Base-by-base conservation (phyloP, 805 yeast genomes). In the Maudiozyma serrabonitensis region DNA sequence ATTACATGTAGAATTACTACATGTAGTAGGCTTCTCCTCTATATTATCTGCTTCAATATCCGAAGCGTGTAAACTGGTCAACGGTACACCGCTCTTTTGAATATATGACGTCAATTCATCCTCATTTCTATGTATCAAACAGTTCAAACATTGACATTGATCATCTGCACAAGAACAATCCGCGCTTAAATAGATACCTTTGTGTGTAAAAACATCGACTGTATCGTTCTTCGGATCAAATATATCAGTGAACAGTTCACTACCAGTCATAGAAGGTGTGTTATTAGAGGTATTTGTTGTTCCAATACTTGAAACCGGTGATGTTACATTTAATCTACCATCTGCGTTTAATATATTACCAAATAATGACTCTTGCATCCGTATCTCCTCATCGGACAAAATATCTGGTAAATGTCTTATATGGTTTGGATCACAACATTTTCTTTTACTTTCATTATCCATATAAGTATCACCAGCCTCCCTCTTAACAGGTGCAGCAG, bases 101-200 rank as follows among this genome's bases (percentile, higher is more conserved):
- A 66, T 60, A 45, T 63, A 66, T 6, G 50, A 37, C 23, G 59
- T 58, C 13, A 66, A 40, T 50, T 66, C 70, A 7, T 57, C 63
- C 42, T 66, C 70, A 48, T 63, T 59, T 50, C 70, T 60, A 48
- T 66, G 70, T 7, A 66, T 56, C 18, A 66, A 46, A 50, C 70
- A 66, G 41, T 65, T 65, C 13, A 60, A 54, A 50, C 70, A 66
- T 35, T 45, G 56, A 51, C 70, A 66, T 26, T 56, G 53, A 28
- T 54, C 62, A 46, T 61, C 68, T 4, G 53, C 54, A 53, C 70
- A 66, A 9, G 66, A 59, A 49, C 70, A 66, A 23, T 61, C 56
- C 0, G 69, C 58, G 45, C 68, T 66, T 37, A 66, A 46, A 38
- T 53, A 64, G 3, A 65, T 50, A 16, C 69, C 67, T 45, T 62